A percentile compares a stretch with the other conserved stretches of the same genome.
Conservation (phyloP, 2,329 filamentous ascomycete species). For the Hypomyces perniciosus region DNA sequence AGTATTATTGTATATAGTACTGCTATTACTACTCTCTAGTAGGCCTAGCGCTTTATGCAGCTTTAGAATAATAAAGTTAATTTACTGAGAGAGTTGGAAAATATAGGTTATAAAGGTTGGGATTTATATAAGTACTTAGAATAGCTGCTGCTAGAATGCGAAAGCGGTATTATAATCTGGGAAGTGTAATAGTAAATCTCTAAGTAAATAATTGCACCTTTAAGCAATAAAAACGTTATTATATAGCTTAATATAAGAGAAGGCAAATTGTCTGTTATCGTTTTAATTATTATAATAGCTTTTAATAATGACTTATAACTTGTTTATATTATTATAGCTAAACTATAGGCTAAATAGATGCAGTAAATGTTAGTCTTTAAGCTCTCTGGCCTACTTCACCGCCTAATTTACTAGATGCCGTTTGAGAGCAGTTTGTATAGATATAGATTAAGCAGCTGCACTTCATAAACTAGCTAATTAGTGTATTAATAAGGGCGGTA, state of each 20-base stretch:
- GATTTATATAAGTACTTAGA: slow-evolving; percentile 47
- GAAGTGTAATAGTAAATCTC: slow-evolving; percentile 54
- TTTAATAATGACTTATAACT: slow-evolving; percentile 47
- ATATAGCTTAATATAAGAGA: slow-evolving; percentile 69
- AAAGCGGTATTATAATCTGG: slow-evolving; percentile 57
- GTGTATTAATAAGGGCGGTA: slow-evolving; percentile 45
- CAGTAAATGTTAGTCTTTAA: slow-evolving; percentile 19
- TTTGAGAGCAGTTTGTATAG: slow-evolving; percentile 43
- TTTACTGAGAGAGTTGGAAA: slow-evolving; percentile 38
- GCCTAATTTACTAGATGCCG: slow-evolving; percentile 51
- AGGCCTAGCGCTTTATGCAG: slow-evolving; percentile 34
- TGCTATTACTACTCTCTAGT: slow-evolving; percentile 35
- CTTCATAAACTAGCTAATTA: slow-evolving; percentile 14
- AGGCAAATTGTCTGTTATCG: slow-evolving; percentile 64
- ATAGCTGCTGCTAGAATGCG: slow-evolving; percentile 57
- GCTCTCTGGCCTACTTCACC: slow-evolving; percentile 49
- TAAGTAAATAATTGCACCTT: slow-evolving; percentile 44
- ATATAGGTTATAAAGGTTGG: slow-evolving; percentile 53
- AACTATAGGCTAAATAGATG: slow-evolving; percentile 57
- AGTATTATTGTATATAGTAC: slow-evolving; percentile 35
- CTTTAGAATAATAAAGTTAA: slow-evolving; percentile 21
- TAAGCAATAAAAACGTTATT: slow-evolving; percentile 39
- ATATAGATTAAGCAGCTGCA: slow-evolving; percentile 18
- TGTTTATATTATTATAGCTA: slow-evolving; percentile 54
- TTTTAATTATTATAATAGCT: slow-evolving; percentile 53